phyloP scores from a whole-genome alignment of 805 yeast genomes.

The Debaryomyces hansenii region DNA sequence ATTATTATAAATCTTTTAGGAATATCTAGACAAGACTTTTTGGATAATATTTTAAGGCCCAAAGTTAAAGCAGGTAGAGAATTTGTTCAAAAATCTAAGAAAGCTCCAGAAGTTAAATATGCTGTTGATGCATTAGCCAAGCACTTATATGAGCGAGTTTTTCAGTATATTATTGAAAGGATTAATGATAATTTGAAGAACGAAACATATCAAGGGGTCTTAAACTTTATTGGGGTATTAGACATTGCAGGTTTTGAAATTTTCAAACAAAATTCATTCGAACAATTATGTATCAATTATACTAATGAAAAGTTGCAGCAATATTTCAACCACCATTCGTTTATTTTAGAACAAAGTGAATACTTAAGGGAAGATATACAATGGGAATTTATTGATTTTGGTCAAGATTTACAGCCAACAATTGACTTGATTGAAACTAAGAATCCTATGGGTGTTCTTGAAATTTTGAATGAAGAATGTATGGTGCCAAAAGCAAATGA shows the following conservation, averaged over 20 bases:
- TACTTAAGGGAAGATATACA: constrained; percentile 58
- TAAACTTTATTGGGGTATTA: constrained; percentile 53
- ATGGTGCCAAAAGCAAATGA: constrained; percentile 91
- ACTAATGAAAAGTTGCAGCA: constrained; percentile 63
- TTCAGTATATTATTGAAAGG: constrained; percentile 70
- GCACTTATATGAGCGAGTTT: constrained; percentile 79
- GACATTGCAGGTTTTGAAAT: constrained; percentile 67
- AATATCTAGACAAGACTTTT: constrained; percentile 49
- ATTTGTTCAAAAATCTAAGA: constrained; percentile 74
- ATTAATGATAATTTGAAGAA: constrained; percentile 64
- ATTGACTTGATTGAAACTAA: constrained; percentile 84
- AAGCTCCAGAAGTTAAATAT: constrained; percentile 75
- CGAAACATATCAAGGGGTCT: constrained; percentile 25
- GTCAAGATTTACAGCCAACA: constrained; percentile 91
- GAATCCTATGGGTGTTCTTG: constrained; percentile 76
- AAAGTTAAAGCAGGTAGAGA: constrained; percentile 91
- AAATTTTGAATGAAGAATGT: constrained; percentile 91
- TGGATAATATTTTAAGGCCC: constrained; percentile 68
- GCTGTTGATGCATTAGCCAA: constrained; percentile 87
- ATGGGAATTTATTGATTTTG: constrained; percentile 86
- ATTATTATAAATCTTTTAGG: constrained; percentile 65
- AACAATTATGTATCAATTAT: constrained; percentile 60
- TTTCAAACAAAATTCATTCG: constrained; percentile 56
- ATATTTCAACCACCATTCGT: constrained; percentile 62
- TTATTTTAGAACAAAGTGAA: constrained; percentile 60